phyloP scores from a whole-genome alignment of 208 protist genomes.

The Trypanosoma lewisi region DNA sequence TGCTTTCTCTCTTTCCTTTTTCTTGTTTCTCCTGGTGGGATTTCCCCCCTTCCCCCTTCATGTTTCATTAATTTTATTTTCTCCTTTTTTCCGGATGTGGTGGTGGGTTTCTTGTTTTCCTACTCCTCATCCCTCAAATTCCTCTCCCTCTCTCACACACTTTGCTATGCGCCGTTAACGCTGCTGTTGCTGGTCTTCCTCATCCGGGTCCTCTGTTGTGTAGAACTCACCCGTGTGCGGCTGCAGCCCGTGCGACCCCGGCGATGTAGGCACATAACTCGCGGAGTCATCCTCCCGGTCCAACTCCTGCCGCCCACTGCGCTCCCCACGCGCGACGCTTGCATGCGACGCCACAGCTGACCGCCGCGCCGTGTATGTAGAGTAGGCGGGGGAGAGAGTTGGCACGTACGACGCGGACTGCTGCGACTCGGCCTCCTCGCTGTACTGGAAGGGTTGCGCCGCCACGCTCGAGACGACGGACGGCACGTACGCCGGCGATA shows the following conservation, averaged over 20 bases:
- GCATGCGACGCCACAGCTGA: conserved; percentile 1
- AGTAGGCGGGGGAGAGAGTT: conserved; percentile 20
- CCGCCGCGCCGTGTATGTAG: conserved; percentile 6
- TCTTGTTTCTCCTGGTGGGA: background rate
- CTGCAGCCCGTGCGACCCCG: conserved; percentile 12
- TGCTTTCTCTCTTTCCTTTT: conserved; percentile 1
- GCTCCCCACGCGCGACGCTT: background rate
- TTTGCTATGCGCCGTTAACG: background rate
- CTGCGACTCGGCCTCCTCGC: conserved; percentile 12
- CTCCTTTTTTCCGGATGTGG: too few species aligned
- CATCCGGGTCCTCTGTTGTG: conserved; percentile 53
- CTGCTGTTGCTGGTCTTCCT: conserved; percentile 13
- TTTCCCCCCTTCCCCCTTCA: background rate
- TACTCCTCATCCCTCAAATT: too few species aligned
- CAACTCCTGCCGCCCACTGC: background rate
- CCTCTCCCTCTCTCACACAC: background rate
- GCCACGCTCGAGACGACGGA: conserved; percentile 29
- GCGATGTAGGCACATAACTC: conserved; percentile 29
- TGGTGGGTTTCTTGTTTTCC: too few species aligned
- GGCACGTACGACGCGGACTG: conserved; percentile 30
- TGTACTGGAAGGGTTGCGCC: conserved; percentile 18
- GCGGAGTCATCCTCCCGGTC: conserved; percentile 8
- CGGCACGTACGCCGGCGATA: conserved; percentile 24
- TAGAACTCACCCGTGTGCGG: conserved; percentile 48
- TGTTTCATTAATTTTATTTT: too few species aligned